Conservation (phyloP, 1,284 basidiomycete species). For the Xanthoconium separans region DNA sequence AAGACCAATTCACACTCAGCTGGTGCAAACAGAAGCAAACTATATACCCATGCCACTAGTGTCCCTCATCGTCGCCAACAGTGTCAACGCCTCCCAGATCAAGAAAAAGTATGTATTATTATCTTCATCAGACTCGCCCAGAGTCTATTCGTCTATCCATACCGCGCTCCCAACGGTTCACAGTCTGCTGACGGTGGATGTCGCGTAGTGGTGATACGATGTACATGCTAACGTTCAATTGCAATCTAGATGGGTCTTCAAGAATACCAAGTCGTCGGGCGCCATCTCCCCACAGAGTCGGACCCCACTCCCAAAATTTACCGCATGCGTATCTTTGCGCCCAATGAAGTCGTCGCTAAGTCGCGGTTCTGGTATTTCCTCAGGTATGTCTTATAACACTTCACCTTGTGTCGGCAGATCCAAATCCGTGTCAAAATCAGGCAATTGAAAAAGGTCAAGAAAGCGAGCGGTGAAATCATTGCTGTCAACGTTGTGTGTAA, state of each 20-base stretch:
- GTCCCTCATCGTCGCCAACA: conserved; percentile 21
- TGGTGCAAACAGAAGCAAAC: conserved; percentile 31
- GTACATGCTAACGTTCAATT: conserved; percentile 18
- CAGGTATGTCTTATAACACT: conserved; percentile 44
- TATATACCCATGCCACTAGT: no score
- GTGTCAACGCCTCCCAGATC: conserved; percentile 26
- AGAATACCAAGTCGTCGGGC: conserved; percentile 98
- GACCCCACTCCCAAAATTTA: conserved; percentile 96
- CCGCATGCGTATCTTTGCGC: conserved; percentile 99
- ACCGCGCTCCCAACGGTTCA: background rate
- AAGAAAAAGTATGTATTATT: conserved; percentile 27
- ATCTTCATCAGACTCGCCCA: background rate
- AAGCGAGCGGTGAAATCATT: conserved; percentile 98
- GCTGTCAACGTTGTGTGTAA: conserved; percentile 94
- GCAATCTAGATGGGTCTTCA: conserved; percentile 45
- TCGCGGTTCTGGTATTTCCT: conserved; percentile 99
- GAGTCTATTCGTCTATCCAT: background rate
- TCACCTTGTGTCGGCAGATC: background rate
- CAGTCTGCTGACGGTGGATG: conserved; percentile 27
- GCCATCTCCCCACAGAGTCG: conserved; percentile 92
- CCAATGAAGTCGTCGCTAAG: conserved; percentile 98
- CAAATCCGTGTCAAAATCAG: conserved; percentile 39
- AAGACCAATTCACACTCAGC: conserved; percentile 15
- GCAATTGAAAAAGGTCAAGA: conserved; percentile 99
- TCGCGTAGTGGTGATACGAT: conserved; percentile 16